Conservation (phyloP, 2,329 filamentous ascomycete genomes). For the Penicillium crustosum region DNA sequence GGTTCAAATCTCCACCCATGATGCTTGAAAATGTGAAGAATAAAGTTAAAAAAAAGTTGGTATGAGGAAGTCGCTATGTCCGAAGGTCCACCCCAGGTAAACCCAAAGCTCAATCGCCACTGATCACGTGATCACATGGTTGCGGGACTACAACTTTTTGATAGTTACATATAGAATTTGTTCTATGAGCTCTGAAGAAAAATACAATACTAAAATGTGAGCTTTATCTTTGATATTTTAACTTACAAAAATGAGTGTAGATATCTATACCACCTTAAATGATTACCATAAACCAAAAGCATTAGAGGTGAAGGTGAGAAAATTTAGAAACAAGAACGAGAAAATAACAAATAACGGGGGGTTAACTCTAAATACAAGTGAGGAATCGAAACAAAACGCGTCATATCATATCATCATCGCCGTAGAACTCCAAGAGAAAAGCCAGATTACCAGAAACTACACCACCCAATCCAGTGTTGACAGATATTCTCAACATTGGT, state of each 20-base stretch:
- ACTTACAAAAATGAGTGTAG: background rate
- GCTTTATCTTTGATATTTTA: background rate
- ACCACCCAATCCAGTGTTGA: constrained; percentile 99
- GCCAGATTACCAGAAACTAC: constrained; percentile 80
- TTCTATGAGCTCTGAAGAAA: background rate
- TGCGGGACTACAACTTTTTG: background rate
- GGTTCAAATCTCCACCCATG: constrained; percentile 93
- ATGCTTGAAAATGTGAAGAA: constrained; percentile 37
- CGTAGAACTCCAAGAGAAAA: constrained; percentile 25
- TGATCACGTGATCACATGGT: background rate
- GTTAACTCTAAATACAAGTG: constrained; percentile 20
- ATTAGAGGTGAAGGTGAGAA: background rate
- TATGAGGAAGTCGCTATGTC: background rate
- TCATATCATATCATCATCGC: constrained; percentile 28
- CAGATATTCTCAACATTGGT: constrained; percentile 97
- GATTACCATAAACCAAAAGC: background rate
- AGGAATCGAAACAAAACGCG: constrained; percentile 17
- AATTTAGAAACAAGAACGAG: constrained; percentile 10
- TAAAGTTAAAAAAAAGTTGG: background rate
- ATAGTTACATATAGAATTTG: background rate
- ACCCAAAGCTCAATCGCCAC: constrained; percentile 4
- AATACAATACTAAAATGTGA: background rate
- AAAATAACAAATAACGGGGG: constrained; percentile 9
- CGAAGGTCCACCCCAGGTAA: background rate
- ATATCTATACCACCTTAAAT: background rate